Conservation (phyloP, 2,329 filamentous ascomycete species). For the Cladosporium sp. region DNA sequence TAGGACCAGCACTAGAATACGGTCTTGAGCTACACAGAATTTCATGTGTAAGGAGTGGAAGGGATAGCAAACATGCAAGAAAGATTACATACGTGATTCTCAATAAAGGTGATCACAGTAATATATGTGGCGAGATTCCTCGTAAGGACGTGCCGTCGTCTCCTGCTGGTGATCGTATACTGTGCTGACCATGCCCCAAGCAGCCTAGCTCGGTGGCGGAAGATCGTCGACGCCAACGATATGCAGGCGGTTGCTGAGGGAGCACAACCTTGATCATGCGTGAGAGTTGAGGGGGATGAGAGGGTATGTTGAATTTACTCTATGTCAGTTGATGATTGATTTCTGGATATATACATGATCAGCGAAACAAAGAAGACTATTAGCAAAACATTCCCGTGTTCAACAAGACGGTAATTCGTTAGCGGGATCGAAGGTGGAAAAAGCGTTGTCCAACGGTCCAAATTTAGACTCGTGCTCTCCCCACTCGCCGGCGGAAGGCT, state of each 20-base stretch:
- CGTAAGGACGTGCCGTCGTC: background rate
- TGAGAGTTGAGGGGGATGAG: background rate
- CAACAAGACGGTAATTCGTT: background rate
- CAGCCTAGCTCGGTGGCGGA: conserved; percentile 15
- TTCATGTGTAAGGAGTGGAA: background rate
- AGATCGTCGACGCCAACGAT: conserved; percentile 17
- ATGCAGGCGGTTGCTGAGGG: conserved; percentile 18
- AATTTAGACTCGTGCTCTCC: conserved; percentile 14
- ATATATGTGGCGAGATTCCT: background rate
- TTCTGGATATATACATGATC: background rate
- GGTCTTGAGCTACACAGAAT: background rate
- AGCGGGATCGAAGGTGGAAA: background rate
- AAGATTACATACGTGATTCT: background rate
- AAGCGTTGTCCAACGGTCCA: conserved; percentile 13
- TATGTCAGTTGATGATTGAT: background rate
- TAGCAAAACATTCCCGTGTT: background rate
- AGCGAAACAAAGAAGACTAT: background rate
- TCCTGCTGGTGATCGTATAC: conserved; percentile 3
- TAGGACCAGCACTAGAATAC: background rate
- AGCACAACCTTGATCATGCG: background rate
- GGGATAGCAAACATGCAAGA: background rate
- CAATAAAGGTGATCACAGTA: background rate
- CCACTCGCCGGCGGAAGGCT: conserved; percentile 3
- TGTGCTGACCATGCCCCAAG: conserved; percentile 9
- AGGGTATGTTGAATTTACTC: background rate